A percentile compares a stretch with the other conserved stretches of the same genome.
phyloP scores from a whole-genome alignment of 192 early-diverging fungal genomes.

The Umbelopsis vinacea region DNA sequence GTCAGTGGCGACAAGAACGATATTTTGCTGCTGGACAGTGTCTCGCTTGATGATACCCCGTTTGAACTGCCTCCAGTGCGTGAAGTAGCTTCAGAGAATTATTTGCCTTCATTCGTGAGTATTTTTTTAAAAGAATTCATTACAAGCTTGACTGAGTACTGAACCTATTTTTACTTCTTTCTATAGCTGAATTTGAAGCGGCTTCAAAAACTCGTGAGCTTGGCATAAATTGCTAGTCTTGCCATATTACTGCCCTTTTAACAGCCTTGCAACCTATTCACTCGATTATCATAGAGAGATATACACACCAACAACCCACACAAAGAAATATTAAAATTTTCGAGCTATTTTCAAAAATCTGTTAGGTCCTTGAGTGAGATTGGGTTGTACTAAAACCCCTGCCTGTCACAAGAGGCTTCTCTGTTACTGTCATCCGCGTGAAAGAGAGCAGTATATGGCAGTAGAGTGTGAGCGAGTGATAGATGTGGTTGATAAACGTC shows the following conservation, averaged over 20 bases:
- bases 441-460: too few relatives aligned
- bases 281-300: conserved; percentile 6
- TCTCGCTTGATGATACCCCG: conserved; percentile 62
- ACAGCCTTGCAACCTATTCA: not conserved
- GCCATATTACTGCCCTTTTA: not conserved
- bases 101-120: conserved; percentile 52
- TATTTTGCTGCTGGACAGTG: conserved; percentile 86
- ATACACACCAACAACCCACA: too few relatives aligned
- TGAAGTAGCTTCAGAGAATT: conserved; percentile 46
- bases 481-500: too few relatives aligned
- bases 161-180: not conserved
- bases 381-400: too few relatives aligned
- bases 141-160: not conserved
- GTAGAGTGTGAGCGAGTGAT: too few relatives aligned
- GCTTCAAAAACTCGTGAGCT: conserved; percentile 17
- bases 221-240: conserved; percentile 6
- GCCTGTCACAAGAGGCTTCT: too few relatives aligned
- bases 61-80: conserved; percentile 60
- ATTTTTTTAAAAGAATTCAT: not conserved
- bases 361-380: too few relatives aligned
- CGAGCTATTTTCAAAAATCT: not conserved
- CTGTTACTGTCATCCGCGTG: too few relatives aligned
- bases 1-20: conserved; percentile 89
- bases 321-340: not conserved
- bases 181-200: conserved; percentile 30